phyloP scores from a whole-genome alignment of 495 filamentous ascomycete species.

The Penicillium diatomitis region DNA sequence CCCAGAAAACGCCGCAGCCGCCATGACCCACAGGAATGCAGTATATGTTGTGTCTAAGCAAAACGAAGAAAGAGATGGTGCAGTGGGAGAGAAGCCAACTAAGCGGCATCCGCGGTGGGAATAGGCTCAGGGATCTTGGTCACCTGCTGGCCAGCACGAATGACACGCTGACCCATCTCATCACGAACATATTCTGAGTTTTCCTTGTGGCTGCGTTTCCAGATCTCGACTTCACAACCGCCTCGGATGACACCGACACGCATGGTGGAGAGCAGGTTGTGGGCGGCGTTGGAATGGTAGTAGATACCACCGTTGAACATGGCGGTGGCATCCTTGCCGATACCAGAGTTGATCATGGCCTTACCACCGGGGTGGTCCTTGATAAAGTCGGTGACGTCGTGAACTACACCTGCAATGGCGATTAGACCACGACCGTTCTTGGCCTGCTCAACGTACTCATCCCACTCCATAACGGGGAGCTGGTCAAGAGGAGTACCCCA shows the following conservation, averaged over 20 bases:
- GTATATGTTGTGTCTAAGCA: slow-evolving; percentile 6
- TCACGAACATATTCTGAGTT: slow-evolving; percentile 74
- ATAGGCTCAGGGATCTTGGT: slow-evolving; percentile 62
- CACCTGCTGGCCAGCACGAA: slow-evolving; percentile 83
- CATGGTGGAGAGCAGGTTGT: slow-evolving; percentile 96
- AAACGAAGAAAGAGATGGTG: not conserved
- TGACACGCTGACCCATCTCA: slow-evolving; percentile 68
- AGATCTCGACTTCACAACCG: slow-evolving; percentile 97
- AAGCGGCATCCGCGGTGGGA: slow-evolving; percentile 40
- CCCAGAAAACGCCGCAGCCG: slow-evolving; percentile 13
- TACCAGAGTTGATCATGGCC: slow-evolving; percentile 82
- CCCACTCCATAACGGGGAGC: slow-evolving; percentile 93
- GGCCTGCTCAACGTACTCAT: slow-evolving; percentile 82
- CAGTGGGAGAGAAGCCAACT: not conserved
- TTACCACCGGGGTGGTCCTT: slow-evolving; percentile 96
- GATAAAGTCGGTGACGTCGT: slow-evolving; percentile 92
- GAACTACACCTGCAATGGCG: slow-evolving; percentile 87
- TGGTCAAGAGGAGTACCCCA: slow-evolving; percentile 94
- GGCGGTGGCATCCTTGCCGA: slow-evolving; percentile 96
- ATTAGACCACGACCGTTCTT: slow-evolving; percentile 82
- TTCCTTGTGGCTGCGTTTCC: slow-evolving; percentile 90
- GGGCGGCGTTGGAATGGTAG: slow-evolving; percentile 93
- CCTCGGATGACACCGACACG: slow-evolving; percentile 93
- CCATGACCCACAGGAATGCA: slow-evolving; percentile 14
- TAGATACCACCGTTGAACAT: slow-evolving; percentile 99